phyloP scores from a whole-genome alignment of 106 monocot species.

The Platanthera guangdongensis region DNA sequence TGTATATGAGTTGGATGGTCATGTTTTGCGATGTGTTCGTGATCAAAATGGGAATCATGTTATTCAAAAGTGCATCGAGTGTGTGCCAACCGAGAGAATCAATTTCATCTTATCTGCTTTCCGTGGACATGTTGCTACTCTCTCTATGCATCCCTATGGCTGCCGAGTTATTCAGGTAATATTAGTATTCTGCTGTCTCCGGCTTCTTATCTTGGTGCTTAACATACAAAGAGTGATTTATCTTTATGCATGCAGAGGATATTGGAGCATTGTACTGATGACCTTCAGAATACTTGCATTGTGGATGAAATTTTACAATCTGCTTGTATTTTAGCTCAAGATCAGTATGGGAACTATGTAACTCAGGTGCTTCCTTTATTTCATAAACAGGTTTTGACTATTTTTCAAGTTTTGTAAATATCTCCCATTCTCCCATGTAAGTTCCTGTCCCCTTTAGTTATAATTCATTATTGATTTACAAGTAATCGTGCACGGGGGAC shows the following conservation, averaged over 20 bases:
- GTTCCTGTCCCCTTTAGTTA: not conserved
- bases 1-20: slow-evolving; percentile 82
- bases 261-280: slow-evolving; percentile 77
- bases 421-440: not conserved
- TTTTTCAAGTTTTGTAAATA: not conserved
- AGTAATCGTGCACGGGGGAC: too few relatives aligned
- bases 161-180: slow-evolving; percentile 94
- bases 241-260: slow-evolving; percentile 51
- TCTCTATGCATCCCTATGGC: slow-evolving; percentile 93
- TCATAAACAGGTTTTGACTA: not conserved
- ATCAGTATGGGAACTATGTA: slow-evolving; percentile 99
- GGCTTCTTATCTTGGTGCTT: not conserved
- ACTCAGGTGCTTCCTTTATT: slow-evolving; percentile 56
- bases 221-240: not conserved
- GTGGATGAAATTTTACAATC: slow-evolving; percentile 90
- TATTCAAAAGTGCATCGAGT: slow-evolving; percentile 97
- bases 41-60: slow-evolving; percentile 99
- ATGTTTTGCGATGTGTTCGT: slow-evolving; percentile 86
- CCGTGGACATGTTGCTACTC: slow-evolving; percentile 63
- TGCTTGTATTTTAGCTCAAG: slow-evolving; percentile 74
- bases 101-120: slow-evolving; percentile 83
- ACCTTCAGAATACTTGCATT: slow-evolving; percentile 59
- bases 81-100: slow-evolving; percentile 78
- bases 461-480: not conserved
- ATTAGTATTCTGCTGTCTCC: not conserved